Conservation (phyloP, 2,329 filamentous ascomycete species). For the Cladosporium sphaerospermum region DNA sequence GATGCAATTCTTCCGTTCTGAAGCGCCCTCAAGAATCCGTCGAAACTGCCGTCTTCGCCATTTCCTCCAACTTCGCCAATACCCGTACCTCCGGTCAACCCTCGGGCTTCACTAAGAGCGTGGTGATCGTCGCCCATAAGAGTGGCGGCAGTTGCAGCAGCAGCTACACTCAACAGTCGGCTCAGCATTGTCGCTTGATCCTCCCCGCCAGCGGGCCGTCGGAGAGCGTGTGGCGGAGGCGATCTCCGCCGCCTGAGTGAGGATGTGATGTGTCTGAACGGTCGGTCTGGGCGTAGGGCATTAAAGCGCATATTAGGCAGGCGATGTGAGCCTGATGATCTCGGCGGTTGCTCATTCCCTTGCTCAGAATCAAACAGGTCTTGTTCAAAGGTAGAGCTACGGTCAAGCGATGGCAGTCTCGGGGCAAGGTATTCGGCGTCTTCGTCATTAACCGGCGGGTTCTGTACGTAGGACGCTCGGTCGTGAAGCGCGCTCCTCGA, state of each 20-base stretch:
- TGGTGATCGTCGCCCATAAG: constrained; percentile 56
- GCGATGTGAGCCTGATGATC: constrained; percentile 24
- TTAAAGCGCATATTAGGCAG: constrained; percentile 23
- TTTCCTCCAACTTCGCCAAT: constrained; percentile 33
- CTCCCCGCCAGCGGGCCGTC: constrained; percentile 44
- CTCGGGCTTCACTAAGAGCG: constrained; percentile 50
- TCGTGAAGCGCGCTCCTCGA: constrained; percentile 18
- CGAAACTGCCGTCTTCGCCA: constrained; percentile 55
- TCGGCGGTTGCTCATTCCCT: constrained; percentile 19
- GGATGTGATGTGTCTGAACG: constrained; percentile 38
- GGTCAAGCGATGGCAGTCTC: constrained; percentile 29
- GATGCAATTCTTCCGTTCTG: constrained; percentile 56
- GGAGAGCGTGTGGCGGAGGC: constrained; percentile 27
- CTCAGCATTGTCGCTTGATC: constrained; percentile 59
- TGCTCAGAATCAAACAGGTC: constrained; percentile 25
- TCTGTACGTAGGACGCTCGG: constrained; percentile 22
- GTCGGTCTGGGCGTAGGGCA: constrained; percentile 27
- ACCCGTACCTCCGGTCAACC: constrained; percentile 38
- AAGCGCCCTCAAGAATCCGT: constrained; percentile 57
- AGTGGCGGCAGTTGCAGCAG: constrained; percentile 58
- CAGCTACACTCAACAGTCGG: constrained; percentile 56
- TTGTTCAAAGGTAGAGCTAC: constrained; percentile 30
- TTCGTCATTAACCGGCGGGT: constrained; percentile 12
- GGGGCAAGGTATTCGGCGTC: constrained; percentile 20
- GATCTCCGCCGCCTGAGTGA: constrained; percentile 49